Conservation (phyloP, 345 rosid genomes). For the Carallia pectinifolia region DNA sequence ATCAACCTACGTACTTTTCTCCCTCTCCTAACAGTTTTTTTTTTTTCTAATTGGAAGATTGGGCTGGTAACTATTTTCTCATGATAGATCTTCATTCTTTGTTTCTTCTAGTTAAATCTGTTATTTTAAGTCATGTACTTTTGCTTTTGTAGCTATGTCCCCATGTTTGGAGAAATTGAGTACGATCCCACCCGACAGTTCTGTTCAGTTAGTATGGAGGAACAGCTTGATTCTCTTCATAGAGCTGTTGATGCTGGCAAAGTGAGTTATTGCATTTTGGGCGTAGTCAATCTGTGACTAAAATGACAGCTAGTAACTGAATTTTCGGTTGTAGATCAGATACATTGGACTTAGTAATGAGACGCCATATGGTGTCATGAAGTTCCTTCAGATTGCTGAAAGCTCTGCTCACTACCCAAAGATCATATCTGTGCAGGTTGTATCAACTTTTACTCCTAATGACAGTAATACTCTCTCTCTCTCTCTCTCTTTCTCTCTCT, state of each 20-base stretch:
- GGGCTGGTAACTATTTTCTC: too few species aligned
- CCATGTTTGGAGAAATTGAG: conserved; percentile 61
- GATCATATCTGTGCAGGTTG: conserved; percentile 51
- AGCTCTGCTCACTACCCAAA: conserved; percentile 34
- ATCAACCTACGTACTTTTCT: too few species aligned
- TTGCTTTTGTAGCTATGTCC: conserved; percentile 44
- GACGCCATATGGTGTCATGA: conserved; percentile 63
- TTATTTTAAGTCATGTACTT: conserved; percentile 7
- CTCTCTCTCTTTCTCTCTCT: not conserved
- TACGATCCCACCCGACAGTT: conserved; percentile 46
- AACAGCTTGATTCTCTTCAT: conserved; percentile 58
- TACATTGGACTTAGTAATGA: conserved; percentile 63
- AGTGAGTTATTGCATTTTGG: conserved; percentile 28
- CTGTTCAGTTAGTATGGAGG: conserved; percentile 43
- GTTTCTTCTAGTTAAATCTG: not conserved
- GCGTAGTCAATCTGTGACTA: not conserved
- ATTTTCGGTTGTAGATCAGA: conserved; percentile 40
- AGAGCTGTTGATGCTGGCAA: conserved; percentile 51
- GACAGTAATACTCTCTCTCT: not conserved
- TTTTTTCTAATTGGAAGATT: too few species aligned
- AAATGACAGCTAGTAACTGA: not conserved
- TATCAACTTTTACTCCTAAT: not conserved
- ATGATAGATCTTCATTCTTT: not conserved
- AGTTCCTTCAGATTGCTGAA: conserved; percentile 49
- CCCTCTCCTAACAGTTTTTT: too few species aligned